Evolutionary conservation across 2,329 filamentous ascomycete species (phyloP), one percentile per base, ranked within the genome.

Genomic region (Clonostachys rosea): DNA sequence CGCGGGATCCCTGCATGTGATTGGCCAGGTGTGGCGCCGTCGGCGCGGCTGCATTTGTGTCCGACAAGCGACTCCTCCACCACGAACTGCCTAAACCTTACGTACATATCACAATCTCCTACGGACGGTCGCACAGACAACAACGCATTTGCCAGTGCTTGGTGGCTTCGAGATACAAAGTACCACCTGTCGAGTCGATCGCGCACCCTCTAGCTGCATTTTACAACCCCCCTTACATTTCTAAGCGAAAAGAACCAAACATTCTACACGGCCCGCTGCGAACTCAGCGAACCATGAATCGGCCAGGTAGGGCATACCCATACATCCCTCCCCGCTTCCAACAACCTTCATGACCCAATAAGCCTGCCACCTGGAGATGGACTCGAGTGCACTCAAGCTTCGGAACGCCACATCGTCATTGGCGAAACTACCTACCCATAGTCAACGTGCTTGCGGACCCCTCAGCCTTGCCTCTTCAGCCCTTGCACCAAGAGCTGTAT

Each of bases 231-330:
- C 9, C 3, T 5, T 30, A 30, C 24, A 10, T 30, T 30, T 30
- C 24, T 9, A 30, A 30, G 24, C 24, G 24, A 30, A 30, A 30
- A 30, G 8, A 30, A 4, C 24, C 24, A 30, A 30, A 30, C 24
- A 30, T 30, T 30, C 10, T 30, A 9, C 24, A 30, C 24, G 24
- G 24, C 24, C 24, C 24, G 24, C 24, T 30, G 24, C 24, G 24
- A 30, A 30, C 24, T 30, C 24, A 30, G 24, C 24, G 24, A 30
- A 30, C 24, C 61, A 81, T 81, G 78, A 81, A 81, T 65, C 73
- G 78, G 71, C 73, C 75, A 80, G 78, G 78, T 81, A 81, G 65
- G 71, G 60, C 59, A 14, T 33, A 20, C 12, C 18, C 10, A 47
- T 17, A 17, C 44, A 24, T 24, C n/a, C 17, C 6, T 34, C 14